Conservation (phyloP, 768 basidiomycete species). For the Stropharia rugosoannulata region DNA sequence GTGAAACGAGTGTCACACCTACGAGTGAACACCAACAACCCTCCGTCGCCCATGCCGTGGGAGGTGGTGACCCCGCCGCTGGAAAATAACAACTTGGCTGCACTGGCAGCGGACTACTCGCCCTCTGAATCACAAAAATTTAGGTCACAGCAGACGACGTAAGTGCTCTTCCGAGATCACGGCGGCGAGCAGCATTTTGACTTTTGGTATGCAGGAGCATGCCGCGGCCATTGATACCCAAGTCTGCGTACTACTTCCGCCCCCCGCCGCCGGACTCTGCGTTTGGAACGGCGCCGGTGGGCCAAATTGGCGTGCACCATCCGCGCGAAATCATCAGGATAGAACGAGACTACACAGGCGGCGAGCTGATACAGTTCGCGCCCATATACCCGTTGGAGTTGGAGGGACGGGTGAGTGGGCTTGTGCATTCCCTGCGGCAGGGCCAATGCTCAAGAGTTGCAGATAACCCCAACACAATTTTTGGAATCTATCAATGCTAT, state of each 20-base stretch:
- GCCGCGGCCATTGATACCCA: conserved; percentile 58
- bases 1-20: conserved; percentile 43
- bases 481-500: conserved; percentile 87
- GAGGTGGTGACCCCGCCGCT: conserved; percentile 53
- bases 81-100: conserved; percentile 32
- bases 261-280: conserved; percentile 76
- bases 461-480: conserved; percentile 93
- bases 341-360: conserved; percentile 89
- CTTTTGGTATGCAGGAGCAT: conserved; percentile 18
- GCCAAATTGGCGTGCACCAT: conserved; percentile 85
- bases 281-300: conserved; percentile 77
- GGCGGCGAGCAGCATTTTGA: conserved; percentile 8
- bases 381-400: conserved; percentile 89
- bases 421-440: neutral
- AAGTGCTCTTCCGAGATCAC: conserved; percentile 22
- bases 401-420: conserved; percentile 72
- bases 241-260: conserved; percentile 83
- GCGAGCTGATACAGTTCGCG: conserved; percentile 89
- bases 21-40: conserved; percentile 42
- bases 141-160: conserved; percentile 43
- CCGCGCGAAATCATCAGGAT: conserved; percentile 91
- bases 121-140: conserved; percentile 41
- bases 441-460: conserved; percentile 1
- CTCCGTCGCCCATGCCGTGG: conserved; percentile 66
- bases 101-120: conserved; percentile 41